Base-by-base conservation (phyloP, 2,329 filamentous ascomycete species). In the Aspergillus tamarii region DNA sequence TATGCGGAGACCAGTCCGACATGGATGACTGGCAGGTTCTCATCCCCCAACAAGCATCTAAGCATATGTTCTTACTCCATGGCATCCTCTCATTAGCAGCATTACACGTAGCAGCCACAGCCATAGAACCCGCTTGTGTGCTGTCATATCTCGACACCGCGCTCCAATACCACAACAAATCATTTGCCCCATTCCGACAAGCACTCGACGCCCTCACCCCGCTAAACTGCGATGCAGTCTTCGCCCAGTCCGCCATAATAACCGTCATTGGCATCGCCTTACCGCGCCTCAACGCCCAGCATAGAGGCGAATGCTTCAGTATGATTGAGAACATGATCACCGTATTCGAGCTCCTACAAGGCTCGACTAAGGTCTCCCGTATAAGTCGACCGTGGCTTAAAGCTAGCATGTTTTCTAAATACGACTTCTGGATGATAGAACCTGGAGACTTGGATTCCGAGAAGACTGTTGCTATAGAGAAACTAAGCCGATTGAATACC, bases 331-430 rank as follows among this genome's bases (percentile, higher is more conserved):
- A 73, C 14, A 69, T 73, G 8, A 48, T 72, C 21, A 67, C 66
- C 1, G 60, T 73, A 1, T 74, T 75, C 30, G 69, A 74, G 50
- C 63, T 76, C 0, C 64, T 76, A 0, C 73, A 73, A 45, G 74
- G 74, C 0, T 70, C 72, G 8, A 72, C 70, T 34, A 73, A 71
- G 43, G 75, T 76, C 26, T 54, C 73, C 26, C 57, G 59, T 0
- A 61, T 72, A 26, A 67, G 70, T 10, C 60, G 64, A 4, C 62
- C 70, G 1, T 75, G 73, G 61, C 81, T 85, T 69, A 83, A 85
- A 60, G 80, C 82, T 23, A 82, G 82, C 76, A 73, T 85, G 0
- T 86, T 86, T 72, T 81, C 76, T 34, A 76, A 78, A 39, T 71
- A 73, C 0, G 72, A 73, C 16, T 85, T 84, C 66, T 86, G 84